phyloP scores from a whole-genome alignment of 116 monocot genomes.

The Posidonia oceanica region DNA sequence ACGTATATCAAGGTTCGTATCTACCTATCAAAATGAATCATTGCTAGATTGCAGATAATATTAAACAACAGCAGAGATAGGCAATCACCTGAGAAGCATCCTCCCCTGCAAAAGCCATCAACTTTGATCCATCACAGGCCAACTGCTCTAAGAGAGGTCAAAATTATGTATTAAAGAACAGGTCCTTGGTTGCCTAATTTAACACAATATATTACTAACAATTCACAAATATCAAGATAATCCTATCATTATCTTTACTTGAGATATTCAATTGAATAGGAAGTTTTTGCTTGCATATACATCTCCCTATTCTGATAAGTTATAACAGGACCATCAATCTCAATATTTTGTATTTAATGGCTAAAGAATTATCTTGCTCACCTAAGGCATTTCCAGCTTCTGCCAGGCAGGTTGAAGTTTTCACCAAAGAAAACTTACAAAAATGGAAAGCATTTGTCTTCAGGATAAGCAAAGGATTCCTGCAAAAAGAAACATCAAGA shows the following conservation, averaged over 20 bases:
- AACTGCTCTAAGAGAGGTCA: not conserved
- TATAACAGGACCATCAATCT: not conserved
- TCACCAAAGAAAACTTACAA: slow-evolving; percentile 85
- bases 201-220: not conserved
- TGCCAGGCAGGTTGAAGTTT: slow-evolving; percentile 16
- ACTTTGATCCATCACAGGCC: slow-evolving; percentile 8
- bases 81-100: slow-evolving; percentile 54
- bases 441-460: slow-evolving; percentile 73
- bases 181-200: not conserved
- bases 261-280: not conserved
- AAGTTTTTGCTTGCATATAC: not conserved
- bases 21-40: not conserved
- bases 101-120: slow-evolving; percentile 85
- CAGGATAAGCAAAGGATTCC: slow-evolving; percentile 55
- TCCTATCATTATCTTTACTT: not conserved
- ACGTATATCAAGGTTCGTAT: slow-evolving; percentile 5
- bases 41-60: slow-evolving; percentile 5
- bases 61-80: not conserved
- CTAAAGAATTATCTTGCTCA: slow-evolving; percentile 1
- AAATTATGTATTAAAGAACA: not conserved
- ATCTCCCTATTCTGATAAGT: not conserved
- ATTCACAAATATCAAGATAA: not conserved
- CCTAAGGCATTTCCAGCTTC: not conserved
- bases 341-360: not conserved
- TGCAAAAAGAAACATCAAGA: slow-evolving; percentile 18